Evolutionary conservation across 208 protist species (phyloP).

Genomic region (Phytomonas sp.): DNA sequence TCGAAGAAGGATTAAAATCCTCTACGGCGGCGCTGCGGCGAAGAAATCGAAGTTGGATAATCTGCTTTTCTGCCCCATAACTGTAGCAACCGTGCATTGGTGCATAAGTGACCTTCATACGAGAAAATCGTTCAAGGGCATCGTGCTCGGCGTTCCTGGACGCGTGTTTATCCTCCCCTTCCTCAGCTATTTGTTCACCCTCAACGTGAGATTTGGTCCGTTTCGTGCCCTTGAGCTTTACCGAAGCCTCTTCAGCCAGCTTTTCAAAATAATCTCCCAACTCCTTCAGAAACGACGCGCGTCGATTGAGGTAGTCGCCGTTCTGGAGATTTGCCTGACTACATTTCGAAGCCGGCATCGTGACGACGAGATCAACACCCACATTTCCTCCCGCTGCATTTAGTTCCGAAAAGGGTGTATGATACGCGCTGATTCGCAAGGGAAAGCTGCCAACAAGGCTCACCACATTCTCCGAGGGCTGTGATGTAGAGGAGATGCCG

Average conservation of each 20-base stretch:
- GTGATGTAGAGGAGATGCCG: conserved; percentile 3
- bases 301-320: conserved; percentile 60
- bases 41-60: conserved; percentile 53
- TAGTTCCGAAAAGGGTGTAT: conserved; percentile 42
- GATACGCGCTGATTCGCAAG: conserved; percentile 65
- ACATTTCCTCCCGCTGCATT: conserved; percentile 40
- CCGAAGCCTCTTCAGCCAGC: conserved; percentile 15
- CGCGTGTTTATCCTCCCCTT: conserved; percentile 8
- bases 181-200: conserved; percentile 10
- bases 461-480: conserved; percentile 25
- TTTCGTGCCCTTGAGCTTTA: conserved; percentile 2
- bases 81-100: conserved; percentile 57
- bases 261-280: conserved; percentile 41
- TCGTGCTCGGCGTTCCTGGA: conserved; percentile 12
- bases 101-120: conserved; percentile 38
- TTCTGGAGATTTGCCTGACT: conserved; percentile 54
- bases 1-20: background rate
- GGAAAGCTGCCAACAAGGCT: conserved; percentile 68
- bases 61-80: conserved; percentile 37
- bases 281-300: conserved; percentile 51
- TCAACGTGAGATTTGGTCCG: conserved; percentile 2
- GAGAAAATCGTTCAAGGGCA: conserved; percentile 21
- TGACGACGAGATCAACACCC: conserved; percentile 63
- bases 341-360: conserved; percentile 47
- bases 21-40: conserved; percentile 14